Percentiles rank a stretch among this genome's conserved stretches.
Conservation (phyloP, 2,329 filamentous ascomycete genomes). For the Parastagonospora avenae region DNA sequence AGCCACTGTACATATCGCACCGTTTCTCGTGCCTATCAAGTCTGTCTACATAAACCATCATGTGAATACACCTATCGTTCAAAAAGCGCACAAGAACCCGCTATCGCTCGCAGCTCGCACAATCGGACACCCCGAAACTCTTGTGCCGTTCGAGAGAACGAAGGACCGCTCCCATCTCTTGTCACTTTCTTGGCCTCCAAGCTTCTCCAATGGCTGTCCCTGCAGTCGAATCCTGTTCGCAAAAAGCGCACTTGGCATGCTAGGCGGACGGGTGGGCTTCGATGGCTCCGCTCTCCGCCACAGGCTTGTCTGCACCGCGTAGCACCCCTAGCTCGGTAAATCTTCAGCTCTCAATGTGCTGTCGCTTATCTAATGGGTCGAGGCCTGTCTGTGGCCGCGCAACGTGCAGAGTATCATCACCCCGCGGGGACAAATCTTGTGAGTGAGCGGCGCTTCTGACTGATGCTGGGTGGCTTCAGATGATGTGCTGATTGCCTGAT, state of each 20-base stretch:
- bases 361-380: too few species aligned
- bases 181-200: slow-evolving; percentile 30
- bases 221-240: slow-evolving; percentile 13
- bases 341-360: not conserved
- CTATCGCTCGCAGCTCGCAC: slow-evolving; percentile 8
- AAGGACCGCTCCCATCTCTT: slow-evolving; percentile 27
- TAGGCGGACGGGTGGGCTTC: slow-evolving; percentile 29
- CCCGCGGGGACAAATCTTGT: not conserved
- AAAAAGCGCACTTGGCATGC: slow-evolving; percentile 32
- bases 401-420: too few species aligned
- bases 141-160: slow-evolving; percentile 6
- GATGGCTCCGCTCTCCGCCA: slow-evolving; percentile 23
- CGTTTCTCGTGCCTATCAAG: too few species aligned
- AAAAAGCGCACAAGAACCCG: slow-evolving; percentile 1
- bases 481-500: slow-evolving; percentile 11
- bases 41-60: too few species aligned
- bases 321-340: slow-evolving; percentile 7
- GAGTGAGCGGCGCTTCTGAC: slow-evolving; percentile 1
- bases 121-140: slow-evolving; percentile 30
- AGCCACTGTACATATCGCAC: not conserved
- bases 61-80: too few species aligned
- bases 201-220: slow-evolving; percentile 32
- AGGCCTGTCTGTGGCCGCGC: too few species aligned
- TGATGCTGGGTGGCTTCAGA: slow-evolving; percentile 18
- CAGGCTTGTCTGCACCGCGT: slow-evolving; percentile 33